Evolutionary conservation across 371 early-diverging fungal genomes (phyloP).

Genomic region (Mortierella sp.): DNA sequence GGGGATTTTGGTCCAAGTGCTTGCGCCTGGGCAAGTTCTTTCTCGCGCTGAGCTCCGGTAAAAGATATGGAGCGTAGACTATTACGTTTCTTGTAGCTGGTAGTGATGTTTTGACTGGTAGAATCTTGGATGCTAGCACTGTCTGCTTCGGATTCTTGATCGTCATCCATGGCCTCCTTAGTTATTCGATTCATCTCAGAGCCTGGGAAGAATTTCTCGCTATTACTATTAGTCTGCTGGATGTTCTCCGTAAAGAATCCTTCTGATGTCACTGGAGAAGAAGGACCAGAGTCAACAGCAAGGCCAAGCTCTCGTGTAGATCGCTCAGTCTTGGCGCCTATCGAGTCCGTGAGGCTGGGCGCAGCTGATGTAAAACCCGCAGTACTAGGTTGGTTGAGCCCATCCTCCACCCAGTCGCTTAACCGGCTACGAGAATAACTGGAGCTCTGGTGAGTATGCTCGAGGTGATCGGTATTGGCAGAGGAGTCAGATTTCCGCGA

Average conservation of each 20-base stretch:
- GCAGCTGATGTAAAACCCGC: slow-evolving; percentile 20
- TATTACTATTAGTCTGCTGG: slow-evolving; percentile 26
- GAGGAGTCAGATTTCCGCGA: slow-evolving; percentile 45
- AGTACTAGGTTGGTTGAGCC: slow-evolving; percentile 14
- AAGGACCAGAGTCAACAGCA: slow-evolving; percentile 28
- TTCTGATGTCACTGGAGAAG: slow-evolving; percentile 44
- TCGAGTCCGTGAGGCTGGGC: slow-evolving; percentile 25
- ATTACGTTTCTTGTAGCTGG: slow-evolving; percentile 29
- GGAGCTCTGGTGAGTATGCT: slow-evolving; percentile 9
- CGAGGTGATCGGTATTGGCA: slow-evolving; percentile 32
- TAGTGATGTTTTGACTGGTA: slow-evolving; percentile 27
- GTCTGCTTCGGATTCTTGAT: slow-evolving; percentile 35
- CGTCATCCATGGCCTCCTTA: slow-evolving; percentile 30
- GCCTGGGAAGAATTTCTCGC: slow-evolving; percentile 47
- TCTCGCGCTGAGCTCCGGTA: slow-evolving; percentile 40
- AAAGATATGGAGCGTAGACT: slow-evolving; percentile 47
- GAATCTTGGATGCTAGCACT: slow-evolving; percentile 32
- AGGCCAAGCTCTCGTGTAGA: slow-evolving; percentile 21
- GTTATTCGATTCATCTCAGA: slow-evolving; percentile 36
- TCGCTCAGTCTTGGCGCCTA: slow-evolving; percentile 32
- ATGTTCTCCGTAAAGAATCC: slow-evolving; percentile 38
- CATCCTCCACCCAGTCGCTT: slow-evolving; percentile 50
- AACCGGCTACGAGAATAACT: slow-evolving; percentile 23
- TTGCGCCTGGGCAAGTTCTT: slow-evolving; percentile 38
- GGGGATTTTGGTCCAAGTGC: slow-evolving; percentile 47